phyloP scores from a whole-genome alignment of 78 protist genomes.

The Protostelium mycophagum region DNA sequence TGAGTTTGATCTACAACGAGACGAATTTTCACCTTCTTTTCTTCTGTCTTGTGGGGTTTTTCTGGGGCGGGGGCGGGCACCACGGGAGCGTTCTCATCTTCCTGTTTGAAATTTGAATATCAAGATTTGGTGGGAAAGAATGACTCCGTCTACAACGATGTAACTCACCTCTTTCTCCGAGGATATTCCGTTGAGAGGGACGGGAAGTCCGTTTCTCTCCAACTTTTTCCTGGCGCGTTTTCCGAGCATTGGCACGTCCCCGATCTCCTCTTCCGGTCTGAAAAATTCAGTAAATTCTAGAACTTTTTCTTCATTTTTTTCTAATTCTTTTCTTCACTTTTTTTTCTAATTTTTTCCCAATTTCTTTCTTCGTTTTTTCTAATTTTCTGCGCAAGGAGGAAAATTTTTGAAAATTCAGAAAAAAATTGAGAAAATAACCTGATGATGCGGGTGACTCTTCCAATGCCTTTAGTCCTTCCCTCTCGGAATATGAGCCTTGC shows the following conservation, averaged over 20 bases:
- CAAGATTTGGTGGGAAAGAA: no score
- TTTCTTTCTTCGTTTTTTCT: slow-evolving; percentile 22
- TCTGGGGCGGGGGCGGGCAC: no score
- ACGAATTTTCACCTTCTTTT: not conserved
- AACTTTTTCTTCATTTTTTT: not conserved
- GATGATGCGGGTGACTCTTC: slow-evolving; percentile 14
- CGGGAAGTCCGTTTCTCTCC: not conserved
- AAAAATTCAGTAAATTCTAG: not conserved
- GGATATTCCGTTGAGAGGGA: not conserved
- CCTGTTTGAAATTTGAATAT: no score
- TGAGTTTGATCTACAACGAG: no score
- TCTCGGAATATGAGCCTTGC: slow-evolving; percentile 85
- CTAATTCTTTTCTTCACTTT: slow-evolving; percentile 10
- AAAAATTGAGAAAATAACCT: no score
- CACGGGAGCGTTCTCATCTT: no score
- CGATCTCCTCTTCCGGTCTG: not conserved
- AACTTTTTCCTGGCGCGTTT: not conserved
- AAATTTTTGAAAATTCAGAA: no score
- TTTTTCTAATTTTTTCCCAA: not conserved
- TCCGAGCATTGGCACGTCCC: not conserved
- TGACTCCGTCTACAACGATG: not conserved
- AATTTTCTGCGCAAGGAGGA: no score
- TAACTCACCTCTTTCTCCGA: not conserved
- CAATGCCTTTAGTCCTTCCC: slow-evolving; percentile 69
- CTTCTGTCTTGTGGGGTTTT: no score